These are phyloP conservation scores for Phialocephala subalpina DNA, from an alignment of 2,329 filamentous ascomycete species.

Conservation along the genomic window DNA sequence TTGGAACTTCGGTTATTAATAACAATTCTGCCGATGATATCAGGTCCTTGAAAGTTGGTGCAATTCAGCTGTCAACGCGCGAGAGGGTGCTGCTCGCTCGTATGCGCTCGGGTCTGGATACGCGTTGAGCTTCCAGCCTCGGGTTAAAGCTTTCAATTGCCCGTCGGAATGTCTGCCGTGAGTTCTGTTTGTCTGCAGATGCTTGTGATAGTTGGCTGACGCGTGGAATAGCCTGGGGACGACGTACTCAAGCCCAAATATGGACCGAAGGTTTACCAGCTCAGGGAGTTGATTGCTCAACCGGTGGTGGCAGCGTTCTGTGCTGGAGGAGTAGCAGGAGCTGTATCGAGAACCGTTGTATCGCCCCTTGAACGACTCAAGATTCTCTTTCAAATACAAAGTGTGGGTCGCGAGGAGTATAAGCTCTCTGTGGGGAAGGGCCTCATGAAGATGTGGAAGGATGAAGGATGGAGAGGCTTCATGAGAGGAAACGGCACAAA, in stretches of 20 bases:
- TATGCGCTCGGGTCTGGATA: slow-evolving; percentile 31
- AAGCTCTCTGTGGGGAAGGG: slow-evolving; percentile 91
- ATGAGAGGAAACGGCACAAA: slow-evolving; percentile 99
- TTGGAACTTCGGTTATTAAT: slow-evolving; percentile 10
- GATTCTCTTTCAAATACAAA: slow-evolving; percentile 97
- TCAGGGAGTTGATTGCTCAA: slow-evolving; percentile 69
- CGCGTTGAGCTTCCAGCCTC: slow-evolving; percentile 33
- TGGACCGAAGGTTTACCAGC: slow-evolving; percentile 41
- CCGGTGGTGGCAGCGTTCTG: slow-evolving; percentile 92
- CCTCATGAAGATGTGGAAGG: slow-evolving; percentile 92
- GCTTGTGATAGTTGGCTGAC: slow-evolving; percentile 19
- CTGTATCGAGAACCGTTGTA: slow-evolving; percentile 96
- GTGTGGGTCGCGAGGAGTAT: slow-evolving; percentile 88
- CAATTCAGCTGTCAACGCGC: slow-evolving; percentile 28
- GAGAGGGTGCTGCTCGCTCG: slow-evolving; percentile 27
- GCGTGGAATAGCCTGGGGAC: slow-evolving; percentile 32
- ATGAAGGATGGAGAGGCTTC: slow-evolving; percentile 96
- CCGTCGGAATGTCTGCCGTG: slow-evolving; percentile 42
- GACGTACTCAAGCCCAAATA: slow-evolving; percentile 42
- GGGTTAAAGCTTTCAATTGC: slow-evolving; percentile 28
- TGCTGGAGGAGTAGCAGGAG: slow-evolving; percentile 91
- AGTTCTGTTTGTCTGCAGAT: slow-evolving; percentile 24
- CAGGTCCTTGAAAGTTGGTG: slow-evolving; percentile 23
- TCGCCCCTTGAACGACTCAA: slow-evolving; percentile 95
- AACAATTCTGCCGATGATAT: slow-evolving; percentile 29